Evolutionary conservation across 176 grass and related monocot genomes (phyloP).

Genomic region (Eragrostis curvula): DNA sequence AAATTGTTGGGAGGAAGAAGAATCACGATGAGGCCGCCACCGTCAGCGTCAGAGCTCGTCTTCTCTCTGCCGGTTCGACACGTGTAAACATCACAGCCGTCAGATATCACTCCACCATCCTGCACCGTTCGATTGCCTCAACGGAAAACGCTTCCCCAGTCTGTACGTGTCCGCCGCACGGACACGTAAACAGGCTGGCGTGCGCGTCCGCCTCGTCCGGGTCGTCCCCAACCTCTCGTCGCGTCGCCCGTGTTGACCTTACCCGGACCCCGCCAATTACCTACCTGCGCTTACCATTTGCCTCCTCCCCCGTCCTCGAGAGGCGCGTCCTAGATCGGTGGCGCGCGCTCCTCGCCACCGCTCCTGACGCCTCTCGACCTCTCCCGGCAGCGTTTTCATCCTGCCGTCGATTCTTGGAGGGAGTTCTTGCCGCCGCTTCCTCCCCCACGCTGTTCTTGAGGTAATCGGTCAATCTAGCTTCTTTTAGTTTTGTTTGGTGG

Average conservation of each 20-base stretch:
- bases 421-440: conserved; percentile 3
- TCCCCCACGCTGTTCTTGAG: conserved; percentile 32
- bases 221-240: conserved; percentile 32
- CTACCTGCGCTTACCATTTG: background rate
- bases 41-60: background rate
- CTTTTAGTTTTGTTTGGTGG: background rate
- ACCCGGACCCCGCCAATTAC: background rate
- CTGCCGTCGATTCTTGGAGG: conserved; percentile 2
- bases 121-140: background rate
- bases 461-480: conserved; percentile 12
- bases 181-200: background rate
- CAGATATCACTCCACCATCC: background rate
- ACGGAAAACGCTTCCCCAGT: background rate
- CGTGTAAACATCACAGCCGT: background rate
- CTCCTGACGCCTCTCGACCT: conserved; percentile 10
- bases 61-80: background rate
- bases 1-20: background rate
- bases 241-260: conserved; percentile 35
- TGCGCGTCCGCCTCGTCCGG: background rate
- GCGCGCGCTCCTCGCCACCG: conserved; percentile 28
- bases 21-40: background rate
- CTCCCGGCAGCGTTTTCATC: background rate
- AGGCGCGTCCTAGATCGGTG: conserved; percentile 43
- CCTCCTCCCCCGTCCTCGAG: conserved; percentile 13
- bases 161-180: background rate